Evolutionary conservation across 2,329 filamentous ascomycete genomes (phyloP).

Genomic region (Microascus cirrosus): DNA sequence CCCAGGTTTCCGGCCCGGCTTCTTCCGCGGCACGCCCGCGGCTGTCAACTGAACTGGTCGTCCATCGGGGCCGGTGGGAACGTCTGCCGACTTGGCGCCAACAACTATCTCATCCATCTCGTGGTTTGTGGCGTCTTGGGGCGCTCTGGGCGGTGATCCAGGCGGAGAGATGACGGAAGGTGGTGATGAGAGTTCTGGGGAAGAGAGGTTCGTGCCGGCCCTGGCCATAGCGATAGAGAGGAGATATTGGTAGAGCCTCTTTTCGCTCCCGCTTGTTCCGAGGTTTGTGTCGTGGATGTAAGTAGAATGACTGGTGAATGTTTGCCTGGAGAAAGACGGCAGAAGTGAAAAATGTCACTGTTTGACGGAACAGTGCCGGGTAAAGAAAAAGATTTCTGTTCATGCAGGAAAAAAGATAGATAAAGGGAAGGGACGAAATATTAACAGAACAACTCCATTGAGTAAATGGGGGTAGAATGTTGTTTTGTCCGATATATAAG

Average conservation of each 20-base stretch:
- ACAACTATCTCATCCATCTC: slow-evolving; percentile 41
- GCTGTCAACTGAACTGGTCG: slow-evolving; percentile 39
- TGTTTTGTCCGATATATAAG: slow-evolving; percentile 5
- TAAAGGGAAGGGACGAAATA: not conserved
- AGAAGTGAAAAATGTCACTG: slow-evolving; percentile 6
- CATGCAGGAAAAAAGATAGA: not conserved
- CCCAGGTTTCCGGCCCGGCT: slow-evolving; percentile 55
- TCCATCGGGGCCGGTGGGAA: slow-evolving; percentile 22
- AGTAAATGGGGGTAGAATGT: not conserved
- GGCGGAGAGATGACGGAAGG: slow-evolving; percentile 38
- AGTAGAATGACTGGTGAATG: slow-evolving; percentile 14
- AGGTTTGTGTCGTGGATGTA: slow-evolving; percentile 6
- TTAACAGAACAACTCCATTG: not conserved
- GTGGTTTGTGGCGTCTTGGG: slow-evolving; percentile 12
- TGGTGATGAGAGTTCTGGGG: slow-evolving; percentile 38
- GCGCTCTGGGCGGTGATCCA: slow-evolving; percentile 29
- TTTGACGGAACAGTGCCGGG: not conserved
- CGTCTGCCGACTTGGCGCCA: slow-evolving; percentile 19
- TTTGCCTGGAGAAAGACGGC: slow-evolving; percentile 5
- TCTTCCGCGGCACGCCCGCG: slow-evolving; percentile 48
- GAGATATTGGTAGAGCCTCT: not conserved
- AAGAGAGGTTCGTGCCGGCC: slow-evolving; percentile 32
- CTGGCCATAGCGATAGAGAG: not conserved
- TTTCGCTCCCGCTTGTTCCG: not conserved
- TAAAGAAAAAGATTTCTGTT: not conserved